These are phyloP conservation scores for Erythrobasidium yunnanense DNA, from an alignment of 768 basidiomycete genomes.

Conservation along the genomic window DNA sequence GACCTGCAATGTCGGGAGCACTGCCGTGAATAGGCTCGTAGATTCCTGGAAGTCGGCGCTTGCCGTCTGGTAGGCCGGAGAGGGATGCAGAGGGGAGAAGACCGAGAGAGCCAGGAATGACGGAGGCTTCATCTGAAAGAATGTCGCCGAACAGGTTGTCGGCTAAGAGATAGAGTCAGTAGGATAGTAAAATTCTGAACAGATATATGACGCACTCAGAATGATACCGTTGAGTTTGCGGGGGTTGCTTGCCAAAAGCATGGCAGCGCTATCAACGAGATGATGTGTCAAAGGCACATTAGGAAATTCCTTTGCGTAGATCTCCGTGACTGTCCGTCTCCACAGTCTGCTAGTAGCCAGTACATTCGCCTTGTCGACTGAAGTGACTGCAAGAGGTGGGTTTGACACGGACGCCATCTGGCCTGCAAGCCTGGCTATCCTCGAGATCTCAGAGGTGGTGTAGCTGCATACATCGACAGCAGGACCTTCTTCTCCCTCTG, in stretches of 20 bases:
- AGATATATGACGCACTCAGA: slow-evolving; percentile 56
- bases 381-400: slow-evolving; percentile 80
- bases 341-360: slow-evolving; percentile 87
- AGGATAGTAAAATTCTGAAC: background rate
- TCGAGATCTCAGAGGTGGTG: slow-evolving; percentile 76
- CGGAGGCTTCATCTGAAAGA: slow-evolving; percentile 88
- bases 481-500: slow-evolving; percentile 48
- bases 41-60: slow-evolving; percentile 68
- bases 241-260: slow-evolving; percentile 84
- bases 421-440: slow-evolving; percentile 90
- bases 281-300: slow-evolving; percentile 77
- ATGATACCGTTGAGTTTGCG: slow-evolving; percentile 88
- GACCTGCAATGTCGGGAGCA: slow-evolving; percentile 88
- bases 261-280: slow-evolving; percentile 88
- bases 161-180: slow-evolving; percentile 24
- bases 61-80: slow-evolving; percentile 59
- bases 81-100: slow-evolving; percentile 92
- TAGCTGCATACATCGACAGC: slow-evolving; percentile 94
- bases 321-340: slow-evolving; percentile 83
- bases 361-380: slow-evolving; percentile 97
- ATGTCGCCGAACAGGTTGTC: slow-evolving; percentile 41
- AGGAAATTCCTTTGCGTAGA: slow-evolving; percentile 73
- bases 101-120: slow-evolving; percentile 94
- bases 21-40: slow-evolving; percentile 74
- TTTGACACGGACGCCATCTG: slow-evolving; percentile 71